A percentile compares a stretch with the other conserved stretches of the same genome.
Evolutionary conservation across 129 eudicot genomes (phyloP).

Genomic region (Pittosporum tobira): DNA sequence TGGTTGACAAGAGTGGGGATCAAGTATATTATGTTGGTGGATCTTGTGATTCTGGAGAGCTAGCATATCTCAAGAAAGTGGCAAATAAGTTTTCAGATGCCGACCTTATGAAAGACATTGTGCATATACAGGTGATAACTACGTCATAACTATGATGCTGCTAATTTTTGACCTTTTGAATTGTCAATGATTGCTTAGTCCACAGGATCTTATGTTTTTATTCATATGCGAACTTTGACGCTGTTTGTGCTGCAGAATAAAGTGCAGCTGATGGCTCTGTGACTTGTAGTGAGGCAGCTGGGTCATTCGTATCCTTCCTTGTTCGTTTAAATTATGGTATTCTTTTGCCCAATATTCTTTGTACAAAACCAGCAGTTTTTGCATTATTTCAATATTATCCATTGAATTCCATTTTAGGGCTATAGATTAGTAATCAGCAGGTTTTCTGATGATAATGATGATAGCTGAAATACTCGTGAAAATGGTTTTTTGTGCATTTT

Average conservation of each 20-base stretch:
- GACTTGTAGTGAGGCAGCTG: not conserved
- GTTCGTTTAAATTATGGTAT: too few species aligned
- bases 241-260: not conserved
- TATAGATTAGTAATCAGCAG: not conserved
- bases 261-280: not conserved
- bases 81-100: not conserved
- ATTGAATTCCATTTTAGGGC: not conserved
- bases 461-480: too few species aligned
- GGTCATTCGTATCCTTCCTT: not conserved
- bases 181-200: not conserved
- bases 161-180: not conserved
- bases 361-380: not conserved
- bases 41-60: slow-evolving; percentile 2
- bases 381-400: not conserved
- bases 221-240: not conserved
- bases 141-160: not conserved
- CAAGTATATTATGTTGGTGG: not conserved
- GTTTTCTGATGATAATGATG: not conserved
- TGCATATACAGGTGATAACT: slow-evolving; percentile 9
- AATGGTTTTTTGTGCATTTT: not conserved
- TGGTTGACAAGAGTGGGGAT: not conserved
- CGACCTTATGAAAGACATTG: slow-evolving; percentile 5
- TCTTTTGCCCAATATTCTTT: not conserved
- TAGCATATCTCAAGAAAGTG: slow-evolving; percentile 1
- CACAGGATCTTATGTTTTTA: not conserved